These are phyloP conservation scores for Penicillium nordicum DNA, from an alignment of 2,329 filamentous ascomycete species.

Conservation along the genomic window DNA sequence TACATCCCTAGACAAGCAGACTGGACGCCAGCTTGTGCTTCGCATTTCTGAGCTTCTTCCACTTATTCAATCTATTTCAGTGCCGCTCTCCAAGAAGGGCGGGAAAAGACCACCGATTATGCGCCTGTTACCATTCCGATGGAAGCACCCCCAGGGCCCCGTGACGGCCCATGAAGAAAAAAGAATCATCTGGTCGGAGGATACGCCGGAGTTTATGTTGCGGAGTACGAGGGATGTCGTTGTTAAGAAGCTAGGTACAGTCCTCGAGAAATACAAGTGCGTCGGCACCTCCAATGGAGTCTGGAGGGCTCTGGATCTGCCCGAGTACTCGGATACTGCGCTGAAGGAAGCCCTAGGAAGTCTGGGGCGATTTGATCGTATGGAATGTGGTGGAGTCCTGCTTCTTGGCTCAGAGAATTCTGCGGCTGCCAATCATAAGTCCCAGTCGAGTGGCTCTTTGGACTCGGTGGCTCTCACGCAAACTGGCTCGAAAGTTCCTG, in stretches of 20 bases:
- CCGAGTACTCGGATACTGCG: conserved; percentile 18
- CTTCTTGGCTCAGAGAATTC: conserved; percentile 1
- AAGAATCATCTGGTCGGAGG: conserved; percentile 45
- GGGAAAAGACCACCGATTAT: conserved; percentile 16
- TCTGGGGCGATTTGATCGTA: conserved; percentile 24
- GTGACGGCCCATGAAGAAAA: conserved; percentile 26
- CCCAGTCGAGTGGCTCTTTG: conserved; percentile 7
- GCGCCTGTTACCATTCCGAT: conserved; percentile 32
- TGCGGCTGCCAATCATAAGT: background rate
- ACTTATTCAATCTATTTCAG: conserved; percentile 21
- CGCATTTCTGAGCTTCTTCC: conserved; percentile 30
- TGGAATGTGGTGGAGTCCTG: conserved; percentile 33
- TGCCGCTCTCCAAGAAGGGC: conserved; percentile 5
- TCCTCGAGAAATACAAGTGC: conserved; percentile 20
- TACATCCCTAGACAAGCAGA: background rate
- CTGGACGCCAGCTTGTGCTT: conserved; percentile 20
- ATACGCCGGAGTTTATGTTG: conserved; percentile 47
- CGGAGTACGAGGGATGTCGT: conserved; percentile 37
- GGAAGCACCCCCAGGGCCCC: conserved; percentile 34
- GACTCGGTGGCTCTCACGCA: conserved; percentile 32
- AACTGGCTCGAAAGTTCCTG: conserved; percentile 31
- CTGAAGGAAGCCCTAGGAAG: conserved; percentile 21
- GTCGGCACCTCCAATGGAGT: conserved; percentile 20
- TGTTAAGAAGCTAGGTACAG: conserved; percentile 37
- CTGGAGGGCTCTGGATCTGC: conserved; percentile 28